Evolutionary conservation across 352 stramenopile species (phyloP), one percentile per base, ranked within the genome.

Genomic region (Phytophthora citricola): DNA sequence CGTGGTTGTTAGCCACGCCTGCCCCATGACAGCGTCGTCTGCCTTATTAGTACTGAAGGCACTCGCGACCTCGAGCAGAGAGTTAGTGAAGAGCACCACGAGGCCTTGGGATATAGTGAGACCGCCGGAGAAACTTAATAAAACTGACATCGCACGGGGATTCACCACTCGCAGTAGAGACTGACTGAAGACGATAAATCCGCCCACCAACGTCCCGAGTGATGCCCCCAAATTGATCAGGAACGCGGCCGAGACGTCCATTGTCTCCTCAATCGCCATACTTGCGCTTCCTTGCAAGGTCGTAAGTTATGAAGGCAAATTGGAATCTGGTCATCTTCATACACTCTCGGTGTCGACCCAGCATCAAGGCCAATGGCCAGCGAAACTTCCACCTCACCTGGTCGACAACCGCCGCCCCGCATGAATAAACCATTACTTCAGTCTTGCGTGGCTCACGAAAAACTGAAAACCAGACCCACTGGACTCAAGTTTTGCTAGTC

Each of bases 1-100:
- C 5, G 91, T 97, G 7, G 85, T 76, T 57, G 79, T 89, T 36
- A 95, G 59, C 73, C 92, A 94, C 0, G 81, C 87, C 24, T 88
- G 64, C 3, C 73, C 74, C 7, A 36, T 72, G 7, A 66, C 55
- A 5, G 45, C 69, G 32, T 66, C 54, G 14, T 69, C 51, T 9
- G 31, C n/a, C 7, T 44, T 14, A 27, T 57, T 69, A 7, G 43
- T 20, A 31, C 48, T 62, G 32, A 83, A 74, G 8, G 67, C 73
- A 9, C 47, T 24, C 10, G 51, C 56, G 26, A 76, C 75, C 47
- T 78, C 52, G n/a, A 78, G 44, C n/a, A 79, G 58, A 3, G 60
- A 48, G 15, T 83, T 63, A 5, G 83, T 58, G 46, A 88, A 91
- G 24, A 92, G 87, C 60, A 92, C 79, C 11, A 89, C 75, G 20